Conservation (phyloP, 768 basidiomycete genomes). For the Leccinum incarnatum region DNA sequence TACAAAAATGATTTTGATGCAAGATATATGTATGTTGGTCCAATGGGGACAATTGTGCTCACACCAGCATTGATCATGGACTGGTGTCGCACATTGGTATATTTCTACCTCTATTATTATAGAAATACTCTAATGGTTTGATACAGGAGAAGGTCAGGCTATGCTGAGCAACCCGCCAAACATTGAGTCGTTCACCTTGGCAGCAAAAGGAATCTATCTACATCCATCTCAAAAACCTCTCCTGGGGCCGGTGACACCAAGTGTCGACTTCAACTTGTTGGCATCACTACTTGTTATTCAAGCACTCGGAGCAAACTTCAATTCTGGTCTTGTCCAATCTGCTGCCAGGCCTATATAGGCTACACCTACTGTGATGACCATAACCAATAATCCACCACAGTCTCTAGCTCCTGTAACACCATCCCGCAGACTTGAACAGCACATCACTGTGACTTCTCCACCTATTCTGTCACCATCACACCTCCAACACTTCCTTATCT, state of each 20-base stretch:
- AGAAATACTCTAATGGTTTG: neutral
- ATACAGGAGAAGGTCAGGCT: slow-evolving; percentile 9
- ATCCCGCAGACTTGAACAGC: neutral
- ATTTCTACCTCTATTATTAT: neutral
- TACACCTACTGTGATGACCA: neutral
- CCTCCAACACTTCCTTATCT: neutral
- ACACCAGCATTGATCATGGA: slow-evolving; percentile 8
- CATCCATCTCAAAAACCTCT: neutral
- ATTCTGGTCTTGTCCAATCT: neutral
- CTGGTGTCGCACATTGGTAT: slow-evolving; percentile 5
- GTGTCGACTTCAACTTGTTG: neutral
- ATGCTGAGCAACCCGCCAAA: neutral
- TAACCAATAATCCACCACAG: no score
- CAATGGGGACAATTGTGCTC: neutral
- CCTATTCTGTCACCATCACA: neutral
- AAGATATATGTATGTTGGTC: neutral
- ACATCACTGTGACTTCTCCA: neutral
- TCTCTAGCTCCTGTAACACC: neutral
- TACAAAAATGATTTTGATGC: slow-evolving; percentile 8
- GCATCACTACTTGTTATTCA: slow-evolving; percentile 7
- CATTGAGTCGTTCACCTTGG: slow-evolving; percentile 2
- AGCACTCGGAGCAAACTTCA: neutral
- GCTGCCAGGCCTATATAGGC: neutral
- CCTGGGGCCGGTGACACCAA: neutral
- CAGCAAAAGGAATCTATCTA: neutral